Conservation (phyloP, 805 yeast species). For the Ogataea degrootiae region DNA sequence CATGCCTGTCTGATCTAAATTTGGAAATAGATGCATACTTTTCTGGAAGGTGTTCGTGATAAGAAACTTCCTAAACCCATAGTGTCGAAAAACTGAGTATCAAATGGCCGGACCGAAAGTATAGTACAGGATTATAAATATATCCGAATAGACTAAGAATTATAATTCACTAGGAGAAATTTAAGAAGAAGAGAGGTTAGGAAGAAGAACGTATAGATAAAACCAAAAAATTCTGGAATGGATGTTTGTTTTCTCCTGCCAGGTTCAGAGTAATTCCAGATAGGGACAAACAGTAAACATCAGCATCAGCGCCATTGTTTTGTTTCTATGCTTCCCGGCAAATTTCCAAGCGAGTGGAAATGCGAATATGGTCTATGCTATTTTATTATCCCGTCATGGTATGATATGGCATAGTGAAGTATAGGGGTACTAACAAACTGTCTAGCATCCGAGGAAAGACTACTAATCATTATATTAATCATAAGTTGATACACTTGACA, state of each 20-base stretch:
- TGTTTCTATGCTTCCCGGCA: too few species aligned
- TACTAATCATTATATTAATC: too few species aligned
- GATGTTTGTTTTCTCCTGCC: background rate
- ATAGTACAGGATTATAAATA: too few species aligned
- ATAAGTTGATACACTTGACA: too few species aligned
- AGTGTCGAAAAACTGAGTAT: background rate
- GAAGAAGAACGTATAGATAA: background rate
- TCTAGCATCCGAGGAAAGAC: too few species aligned
- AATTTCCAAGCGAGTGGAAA: too few species aligned
- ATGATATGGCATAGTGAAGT: too few species aligned
- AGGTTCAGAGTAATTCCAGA: background rate
- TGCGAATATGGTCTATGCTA: too few species aligned
- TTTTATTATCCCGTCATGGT: too few species aligned
- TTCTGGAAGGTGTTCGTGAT: slow-evolving; percentile 24
- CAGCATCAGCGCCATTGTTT: background rate
- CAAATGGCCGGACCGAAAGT: background rate
- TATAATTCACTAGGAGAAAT: too few species aligned
- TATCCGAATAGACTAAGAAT: too few species aligned
- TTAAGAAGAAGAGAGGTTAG: background rate
- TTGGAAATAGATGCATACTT: slow-evolving; percentile 15
- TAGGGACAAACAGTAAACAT: background rate
- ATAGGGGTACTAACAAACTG: too few species aligned
- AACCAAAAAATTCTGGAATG: background rate
- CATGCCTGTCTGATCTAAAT: background rate
- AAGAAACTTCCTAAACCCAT: slow-evolving; percentile 25